Percentiles rank a stretch among this genome's conserved stretches.
Conservation (phyloP, 345 rosid genomes). For the Hibiscus syriacus region DNA sequence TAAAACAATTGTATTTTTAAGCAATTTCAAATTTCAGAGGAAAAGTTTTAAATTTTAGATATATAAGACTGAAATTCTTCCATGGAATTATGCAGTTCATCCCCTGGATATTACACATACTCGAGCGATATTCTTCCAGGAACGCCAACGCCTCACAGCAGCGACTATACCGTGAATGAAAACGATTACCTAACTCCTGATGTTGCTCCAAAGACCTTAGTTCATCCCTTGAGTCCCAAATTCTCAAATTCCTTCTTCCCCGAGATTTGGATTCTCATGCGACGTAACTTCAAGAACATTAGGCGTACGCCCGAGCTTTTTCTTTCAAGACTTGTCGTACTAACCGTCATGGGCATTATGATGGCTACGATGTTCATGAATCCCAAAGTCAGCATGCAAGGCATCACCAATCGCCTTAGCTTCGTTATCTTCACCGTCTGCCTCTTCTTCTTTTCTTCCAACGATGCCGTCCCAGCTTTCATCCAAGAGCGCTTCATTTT, state of each 20-base stretch:
- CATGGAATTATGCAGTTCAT: constrained; percentile 28
- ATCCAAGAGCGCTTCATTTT: constrained; percentile 67
- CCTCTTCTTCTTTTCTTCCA: constrained; percentile 65
- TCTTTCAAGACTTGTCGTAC: constrained; percentile 58
- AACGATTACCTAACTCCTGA: constrained; percentile 47
- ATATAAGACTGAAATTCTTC: not conserved
- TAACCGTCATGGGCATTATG: constrained; percentile 57
- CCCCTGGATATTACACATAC: constrained; percentile 35
- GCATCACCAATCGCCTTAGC: constrained; percentile 52
- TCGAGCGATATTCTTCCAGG: constrained; percentile 39
- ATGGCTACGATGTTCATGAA: constrained; percentile 70
- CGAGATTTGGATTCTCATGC: constrained; percentile 55
- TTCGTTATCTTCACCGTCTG: constrained; percentile 63
- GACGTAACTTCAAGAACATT: constrained; percentile 61
- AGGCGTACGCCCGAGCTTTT: constrained; percentile 64
- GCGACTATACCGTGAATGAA: constrained; percentile 68
- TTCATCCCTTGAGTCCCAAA: constrained; percentile 28
- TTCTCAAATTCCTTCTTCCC: constrained; percentile 43
- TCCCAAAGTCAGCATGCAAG: constrained; percentile 36
- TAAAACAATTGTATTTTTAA: constrained; percentile 20
- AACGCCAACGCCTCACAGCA: constrained; percentile 58
- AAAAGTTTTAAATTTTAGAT: too few relatives aligned
- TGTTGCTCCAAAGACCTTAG: not conserved
- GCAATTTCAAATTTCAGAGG: not conserved
- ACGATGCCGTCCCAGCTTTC: constrained; percentile 65